phyloP scores from a whole-genome alignment of 129 eudicot genomes.

The Centella asiatica region DNA sequence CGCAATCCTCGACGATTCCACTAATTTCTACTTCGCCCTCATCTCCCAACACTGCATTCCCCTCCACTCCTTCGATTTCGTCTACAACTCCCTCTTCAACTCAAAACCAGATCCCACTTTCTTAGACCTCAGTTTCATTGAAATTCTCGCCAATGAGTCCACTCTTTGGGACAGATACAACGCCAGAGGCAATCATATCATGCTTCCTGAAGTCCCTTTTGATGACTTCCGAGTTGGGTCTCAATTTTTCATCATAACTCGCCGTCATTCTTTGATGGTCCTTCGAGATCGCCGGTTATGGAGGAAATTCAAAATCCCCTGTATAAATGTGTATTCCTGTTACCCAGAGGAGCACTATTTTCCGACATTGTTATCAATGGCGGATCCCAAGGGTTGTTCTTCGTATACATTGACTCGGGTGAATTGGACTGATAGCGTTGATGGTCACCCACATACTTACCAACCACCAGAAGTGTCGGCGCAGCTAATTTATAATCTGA shows the following conservation, averaged over 20 bases:
- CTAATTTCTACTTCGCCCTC: constrained; percentile 56
- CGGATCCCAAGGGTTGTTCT: constrained; percentile 58
- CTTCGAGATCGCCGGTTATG: constrained; percentile 49
- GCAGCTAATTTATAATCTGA: constrained; percentile 30
- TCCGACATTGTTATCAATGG: constrained; percentile 73
- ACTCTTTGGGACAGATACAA: constrained; percentile 46
- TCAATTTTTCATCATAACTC: constrained; percentile 46
- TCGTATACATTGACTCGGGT: constrained; percentile 59
- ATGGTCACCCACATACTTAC: constrained; percentile 69
- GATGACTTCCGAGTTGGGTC: constrained; percentile 60
- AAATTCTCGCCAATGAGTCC: constrained; percentile 43
- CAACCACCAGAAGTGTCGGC: constrained; percentile 45
- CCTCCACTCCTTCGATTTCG: constrained; percentile 49
- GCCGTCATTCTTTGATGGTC: constrained; percentile 39
- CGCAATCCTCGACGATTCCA: constrained; percentile 62
- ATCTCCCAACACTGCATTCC: constrained; percentile 83
- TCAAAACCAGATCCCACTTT: constrained; percentile 9
- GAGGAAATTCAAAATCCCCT: constrained; percentile 61
- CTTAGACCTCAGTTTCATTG: constrained; percentile 37
- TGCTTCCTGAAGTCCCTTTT: constrained; percentile 69
- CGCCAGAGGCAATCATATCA: constrained; percentile 49
- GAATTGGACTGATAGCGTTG: constrained; percentile 58
- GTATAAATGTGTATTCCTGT: constrained; percentile 51
- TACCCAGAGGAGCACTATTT: constrained; percentile 89
- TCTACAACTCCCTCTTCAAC: constrained; percentile 34